Base-by-base conservation (phyloP, 2,329 filamentous ascomycete species). In the Fusarium sarcochroum region DNA sequence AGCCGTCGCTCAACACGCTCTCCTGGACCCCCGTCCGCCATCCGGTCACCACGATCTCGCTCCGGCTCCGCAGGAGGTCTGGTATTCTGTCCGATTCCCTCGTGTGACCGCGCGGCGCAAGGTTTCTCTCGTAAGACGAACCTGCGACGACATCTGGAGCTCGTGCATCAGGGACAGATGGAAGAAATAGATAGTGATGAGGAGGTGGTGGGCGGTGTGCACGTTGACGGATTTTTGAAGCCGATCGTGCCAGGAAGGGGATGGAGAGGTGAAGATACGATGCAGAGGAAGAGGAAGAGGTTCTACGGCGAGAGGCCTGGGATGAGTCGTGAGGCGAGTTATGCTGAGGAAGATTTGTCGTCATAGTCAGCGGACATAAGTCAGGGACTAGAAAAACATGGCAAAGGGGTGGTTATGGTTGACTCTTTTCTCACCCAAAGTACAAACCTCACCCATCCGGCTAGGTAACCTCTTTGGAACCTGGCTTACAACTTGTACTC, bases 201-300 rank as follows among this genome's bases (percentile, higher is more conserved):
- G 58, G 87, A 89, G 71, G 85, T 88, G 71, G 69, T 83, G 10
- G 90, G 89, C 1, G 90, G 83, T 0, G 87, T 92, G 20, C 90
- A 92, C 70, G 84, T 88, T 2, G 90, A 93, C 76, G 88, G 90
- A 0, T 93, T 91, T 72, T 69, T 93, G 70, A 81, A 82, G 73
- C 84, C 86, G 6, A 83, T 92, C 52, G 79, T 81, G 58, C 76
- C 81, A 1, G 78, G 82, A 8, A 78, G 73, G 42, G 86, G 85
- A 0, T 88, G 85, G 86, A 77, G 83, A 40, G 80, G 76, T 3
- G 78, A 75, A 34, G 80, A 82, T 34, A 56, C 60, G 5, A 58
- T 53, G 2, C 58, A 64, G 46, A 73, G 76, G 48, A 78, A 72
- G 69, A 72, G 74, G 55, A 76, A 75, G 70, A 71, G 71, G 30